These are phyloP conservation scores for Mallotus repandus DNA, from an alignment of 441 rosid species.

Conservation along the genomic window DNA sequence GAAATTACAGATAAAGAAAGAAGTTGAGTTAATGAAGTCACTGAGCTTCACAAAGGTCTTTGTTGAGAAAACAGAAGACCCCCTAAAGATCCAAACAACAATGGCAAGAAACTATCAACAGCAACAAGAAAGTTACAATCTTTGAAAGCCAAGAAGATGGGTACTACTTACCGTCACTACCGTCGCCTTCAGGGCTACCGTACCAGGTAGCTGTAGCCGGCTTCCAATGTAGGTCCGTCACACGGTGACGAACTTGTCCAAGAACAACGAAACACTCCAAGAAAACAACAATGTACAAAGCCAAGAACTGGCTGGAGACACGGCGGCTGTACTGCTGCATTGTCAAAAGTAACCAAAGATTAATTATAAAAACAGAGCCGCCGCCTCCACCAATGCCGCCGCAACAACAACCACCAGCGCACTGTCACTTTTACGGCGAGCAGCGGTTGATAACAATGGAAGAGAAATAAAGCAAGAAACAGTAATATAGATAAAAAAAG, in stretches of 20 bases:
- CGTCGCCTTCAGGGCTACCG: constrained; percentile 93
- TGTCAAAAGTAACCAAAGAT: constrained; percentile 39
- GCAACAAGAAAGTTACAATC: too few relatives aligned
- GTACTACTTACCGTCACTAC: constrained; percentile 63
- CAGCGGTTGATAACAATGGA: too few relatives aligned
- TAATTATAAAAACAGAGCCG: neutral
- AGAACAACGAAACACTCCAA: constrained; percentile 22
- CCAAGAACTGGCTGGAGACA: constrained; percentile 22
- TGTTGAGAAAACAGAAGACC: too few relatives aligned
- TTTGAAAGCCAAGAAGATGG: neutral
- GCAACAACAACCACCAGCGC: neutral
- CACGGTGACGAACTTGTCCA: constrained; percentile 24
- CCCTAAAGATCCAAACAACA: neutral
- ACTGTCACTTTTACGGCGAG: too few relatives aligned
- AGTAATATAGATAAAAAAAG: too few relatives aligned
- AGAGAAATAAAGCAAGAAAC: too few relatives aligned
- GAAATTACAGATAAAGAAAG: too few relatives aligned
- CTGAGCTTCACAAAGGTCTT: too few relatives aligned
- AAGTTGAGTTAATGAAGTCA: too few relatives aligned
- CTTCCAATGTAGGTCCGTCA: constrained; percentile 49
- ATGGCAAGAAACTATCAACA: neutral
- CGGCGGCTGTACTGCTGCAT: constrained; percentile 45
- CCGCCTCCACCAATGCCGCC: constrained; percentile 16
- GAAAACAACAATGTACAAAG: constrained; percentile 22
- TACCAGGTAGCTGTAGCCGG: constrained; percentile 97